Percentiles rank a stretch among this genome's conserved stretches.
phyloP scores from a whole-genome alignment of 176 grass and related monocot genomes.

The Eleusine indica region DNA sequence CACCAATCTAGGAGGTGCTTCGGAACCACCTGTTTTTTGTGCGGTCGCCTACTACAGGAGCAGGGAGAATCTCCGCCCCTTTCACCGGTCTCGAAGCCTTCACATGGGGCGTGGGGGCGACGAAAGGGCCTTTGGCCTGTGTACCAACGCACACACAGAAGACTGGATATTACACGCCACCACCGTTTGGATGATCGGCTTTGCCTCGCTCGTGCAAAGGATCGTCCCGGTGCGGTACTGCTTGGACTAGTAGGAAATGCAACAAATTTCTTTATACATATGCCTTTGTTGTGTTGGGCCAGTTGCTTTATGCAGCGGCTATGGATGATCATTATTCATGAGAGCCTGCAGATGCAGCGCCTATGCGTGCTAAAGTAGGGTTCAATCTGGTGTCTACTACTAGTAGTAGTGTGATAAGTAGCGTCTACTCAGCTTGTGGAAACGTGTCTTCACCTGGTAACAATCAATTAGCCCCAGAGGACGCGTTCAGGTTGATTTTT shows the following conservation, averaged over 20 bases:
- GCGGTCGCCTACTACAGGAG: slow-evolving; percentile 35
- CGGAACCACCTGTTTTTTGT: slow-evolving; percentile 21
- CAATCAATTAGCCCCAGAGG: not conserved
- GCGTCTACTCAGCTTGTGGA: not conserved
- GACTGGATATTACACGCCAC: not conserved
- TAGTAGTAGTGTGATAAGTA: not conserved
- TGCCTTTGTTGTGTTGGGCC: not conserved
- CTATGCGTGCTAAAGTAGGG: not conserved
- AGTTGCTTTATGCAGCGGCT: not conserved
- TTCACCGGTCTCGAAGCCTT: slow-evolving; percentile 47
- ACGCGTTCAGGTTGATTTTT: not conserved
- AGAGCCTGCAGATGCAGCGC: not conserved
- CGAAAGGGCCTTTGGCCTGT: not conserved
- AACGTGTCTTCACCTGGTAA: slow-evolving; percentile 17
- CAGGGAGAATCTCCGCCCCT: slow-evolving; percentile 49
- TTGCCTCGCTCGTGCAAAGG: not conserved
- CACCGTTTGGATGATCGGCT: not conserved
- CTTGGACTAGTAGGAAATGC: not conserved
- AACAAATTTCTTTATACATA: not conserved
- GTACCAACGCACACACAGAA: not conserved
- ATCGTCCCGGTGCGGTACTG: not conserved
- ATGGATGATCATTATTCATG: not conserved
- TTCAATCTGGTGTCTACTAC: not conserved
- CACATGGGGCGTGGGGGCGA: slow-evolving; percentile 34
- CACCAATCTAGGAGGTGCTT: slow-evolving; percentile 30